Conservation (phyloP, 257 asterid species). For the Plantago ovata region DNA sequence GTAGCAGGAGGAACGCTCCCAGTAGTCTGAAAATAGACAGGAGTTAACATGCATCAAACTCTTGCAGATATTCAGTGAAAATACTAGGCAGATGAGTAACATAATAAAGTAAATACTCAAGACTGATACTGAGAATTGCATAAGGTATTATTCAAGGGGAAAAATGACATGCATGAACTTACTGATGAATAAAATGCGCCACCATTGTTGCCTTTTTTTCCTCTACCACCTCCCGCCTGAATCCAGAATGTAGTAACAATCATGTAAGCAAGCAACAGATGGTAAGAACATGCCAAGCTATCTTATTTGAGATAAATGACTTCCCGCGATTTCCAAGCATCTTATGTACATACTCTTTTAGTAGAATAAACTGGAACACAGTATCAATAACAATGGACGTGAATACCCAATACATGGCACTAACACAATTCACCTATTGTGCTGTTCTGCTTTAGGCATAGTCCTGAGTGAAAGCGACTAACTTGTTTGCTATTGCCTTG, state of each 20-base stretch:
- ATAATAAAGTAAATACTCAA: conserved; percentile 7
- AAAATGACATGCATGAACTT: conserved; percentile 17
- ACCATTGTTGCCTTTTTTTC: conserved; percentile 35
- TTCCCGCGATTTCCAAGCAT: too few relatives aligned
- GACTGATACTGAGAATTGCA: conserved; percentile 9
- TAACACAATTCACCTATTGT: too few relatives aligned
- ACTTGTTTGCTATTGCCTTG: conserved; percentile 2
- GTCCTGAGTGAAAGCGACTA: too few relatives aligned
- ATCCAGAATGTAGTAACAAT: conserved; percentile 11
- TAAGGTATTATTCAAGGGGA: conserved; percentile 14
- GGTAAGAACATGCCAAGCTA: too few relatives aligned
- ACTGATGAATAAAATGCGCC: conserved; percentile 42
- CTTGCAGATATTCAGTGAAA: neutral
- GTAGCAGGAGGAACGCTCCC: conserved; percentile 78
- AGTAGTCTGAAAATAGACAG: conserved; percentile 40
- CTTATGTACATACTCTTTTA: too few relatives aligned
- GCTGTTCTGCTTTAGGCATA: too few relatives aligned
- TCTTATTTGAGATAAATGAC: too few relatives aligned
- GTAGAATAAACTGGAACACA: too few relatives aligned
- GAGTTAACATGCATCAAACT: conserved; percentile 7
- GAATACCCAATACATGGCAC: too few relatives aligned
- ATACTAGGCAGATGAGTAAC: neutral
- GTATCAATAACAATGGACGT: too few relatives aligned
- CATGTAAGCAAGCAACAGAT: conserved; percentile 13
- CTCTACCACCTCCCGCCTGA: conserved; percentile 41